Evolutionary conservation across 1,284 basidiomycete species (phyloP), one percentile per base, ranked within the genome.

Genomic region (Moesziomyces sp.): DNA sequence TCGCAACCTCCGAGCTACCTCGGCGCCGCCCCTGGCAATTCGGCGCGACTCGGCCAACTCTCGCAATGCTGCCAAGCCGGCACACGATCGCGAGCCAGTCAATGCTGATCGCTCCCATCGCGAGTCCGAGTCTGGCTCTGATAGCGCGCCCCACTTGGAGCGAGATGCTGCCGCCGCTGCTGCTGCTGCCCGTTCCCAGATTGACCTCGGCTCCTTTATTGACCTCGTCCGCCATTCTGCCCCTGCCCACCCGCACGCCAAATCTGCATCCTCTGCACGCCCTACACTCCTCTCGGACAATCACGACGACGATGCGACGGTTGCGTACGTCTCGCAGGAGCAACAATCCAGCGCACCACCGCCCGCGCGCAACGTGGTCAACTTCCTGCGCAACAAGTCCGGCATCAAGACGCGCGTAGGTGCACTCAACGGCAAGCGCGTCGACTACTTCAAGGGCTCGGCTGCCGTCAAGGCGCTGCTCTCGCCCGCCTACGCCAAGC

Each of bases 381-480:
- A 80, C 58, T 83, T 82, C 56, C 69, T 83, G 26, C 78, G 82
- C 52, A 76, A 73, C 66, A 82, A 78, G 47, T 88, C 93, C 28
- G 93, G 93, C 14, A 90, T 97, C 81, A 97, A 97, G 87, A 90
- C 91, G 60, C 89, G 93, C 71, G 90, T 92, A 5, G 96, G 96
- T 42, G 91, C 94, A 8, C 86, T 98, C 81, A 93, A 93, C 79
- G 97, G 96, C 42, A 97, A 97, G 85, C 91, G 96, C 49, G 88
- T 95, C 59, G 96, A 98, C 85, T 98, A 98, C 86, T 99, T 99
- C 88, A 98, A 96, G 87, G 96, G 82, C 21, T 76, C 74, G 7
- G 62, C 77, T 5, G 82, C 96, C 0, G 87, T 97, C 52, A 96
- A 97, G 84, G 92, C 93, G 0, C 88, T 99, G 4, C 89, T 93